Evolutionary conservation across 768 basidiomycete genomes (phyloP).

Genomic region (Lactifluus subvellereus): DNA sequence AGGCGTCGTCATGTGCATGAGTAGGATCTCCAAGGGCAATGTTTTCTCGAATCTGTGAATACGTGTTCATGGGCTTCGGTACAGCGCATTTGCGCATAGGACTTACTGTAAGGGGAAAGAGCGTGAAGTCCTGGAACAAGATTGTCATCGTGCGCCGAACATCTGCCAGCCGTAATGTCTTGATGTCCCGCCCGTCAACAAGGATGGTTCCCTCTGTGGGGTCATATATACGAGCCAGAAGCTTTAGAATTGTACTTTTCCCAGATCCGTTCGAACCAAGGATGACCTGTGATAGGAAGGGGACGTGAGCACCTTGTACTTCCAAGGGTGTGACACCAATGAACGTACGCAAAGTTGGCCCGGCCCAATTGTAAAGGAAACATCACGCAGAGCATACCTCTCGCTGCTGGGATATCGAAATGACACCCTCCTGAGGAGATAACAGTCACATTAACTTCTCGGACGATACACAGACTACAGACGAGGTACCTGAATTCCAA

Average conservation of each 20-base stretch:
- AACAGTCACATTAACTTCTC: background rate
- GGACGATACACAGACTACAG: background rate
- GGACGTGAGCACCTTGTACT: background rate
- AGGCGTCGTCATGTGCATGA: constrained; percentile 46
- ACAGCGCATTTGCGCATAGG: background rate
- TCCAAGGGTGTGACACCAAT: background rate
- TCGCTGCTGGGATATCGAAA: constrained; percentile 59
- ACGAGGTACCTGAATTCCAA: constrained; percentile 52
- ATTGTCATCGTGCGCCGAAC: constrained; percentile 59
- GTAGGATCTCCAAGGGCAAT: constrained; percentile 68
- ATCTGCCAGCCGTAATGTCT: constrained; percentile 52
- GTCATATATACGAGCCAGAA: constrained; percentile 67
- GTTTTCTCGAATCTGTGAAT: constrained; percentile 66
- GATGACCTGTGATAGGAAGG: constrained; percentile 46
- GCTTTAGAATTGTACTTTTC: constrained; percentile 75
- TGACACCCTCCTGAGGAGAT: constrained; percentile 50
- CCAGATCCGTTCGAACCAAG: constrained; percentile 75
- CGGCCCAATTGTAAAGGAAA: constrained; percentile 63
- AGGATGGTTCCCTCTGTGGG: constrained; percentile 61
- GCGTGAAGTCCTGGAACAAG: constrained; percentile 80
- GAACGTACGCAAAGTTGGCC: constrained; percentile 69
- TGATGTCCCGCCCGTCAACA: constrained; percentile 59
- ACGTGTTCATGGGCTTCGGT: background rate
- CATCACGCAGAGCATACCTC: constrained; percentile 48
- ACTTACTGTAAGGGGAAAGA: constrained; percentile 69